Percentiles rank a stretch among this genome's conserved stretches.
phyloP scores from a whole-genome alignment of 768 basidiomycete genomes.

The Gelatoporia subvermispora region DNA sequence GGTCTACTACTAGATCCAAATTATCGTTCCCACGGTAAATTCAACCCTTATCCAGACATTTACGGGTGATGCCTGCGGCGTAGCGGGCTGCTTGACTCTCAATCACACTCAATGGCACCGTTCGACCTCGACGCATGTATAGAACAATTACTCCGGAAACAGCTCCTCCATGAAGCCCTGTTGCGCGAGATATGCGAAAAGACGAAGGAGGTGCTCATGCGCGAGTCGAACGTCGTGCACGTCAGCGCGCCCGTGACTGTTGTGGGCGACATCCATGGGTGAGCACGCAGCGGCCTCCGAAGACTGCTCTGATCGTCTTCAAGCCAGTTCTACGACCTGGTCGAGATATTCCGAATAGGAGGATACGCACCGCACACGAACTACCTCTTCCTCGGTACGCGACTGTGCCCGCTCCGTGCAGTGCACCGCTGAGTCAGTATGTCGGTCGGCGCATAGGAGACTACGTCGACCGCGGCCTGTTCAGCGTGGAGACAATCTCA shows the following conservation, averaged over 20 bases:
- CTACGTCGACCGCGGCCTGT: constrained; percentile 96
- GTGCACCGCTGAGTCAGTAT: not conserved
- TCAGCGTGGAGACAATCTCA: constrained; percentile 98
- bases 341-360: constrained; percentile 98
- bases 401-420: not conserved
- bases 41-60: not conserved
- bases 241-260: constrained; percentile 96
- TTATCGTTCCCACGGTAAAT: too few species aligned
- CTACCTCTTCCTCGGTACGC: constrained; percentile 93
- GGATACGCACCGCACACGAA: constrained; percentile 96
- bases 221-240: constrained; percentile 97
- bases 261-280: constrained; percentile 99
- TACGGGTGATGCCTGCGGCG: not conserved
- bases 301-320: constrained; percentile 31
- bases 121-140: constrained; percentile 99
- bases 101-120: constrained; percentile 36
- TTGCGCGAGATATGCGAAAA: constrained; percentile 99
- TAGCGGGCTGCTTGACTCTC: not conserved
- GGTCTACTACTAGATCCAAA: too few species aligned
- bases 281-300: constrained; percentile 28
- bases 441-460: constrained; percentile 57
- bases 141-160: constrained; percentile 82
- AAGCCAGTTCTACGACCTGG: constrained; percentile 99
- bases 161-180: constrained; percentile 90
- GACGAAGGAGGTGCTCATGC: constrained; percentile 98